Percentiles rank a stretch among this genome's conserved stretches.
Evolutionary conservation across 305 asterid species (phyloP).

Genomic region (Salvia sclarea): DNA sequence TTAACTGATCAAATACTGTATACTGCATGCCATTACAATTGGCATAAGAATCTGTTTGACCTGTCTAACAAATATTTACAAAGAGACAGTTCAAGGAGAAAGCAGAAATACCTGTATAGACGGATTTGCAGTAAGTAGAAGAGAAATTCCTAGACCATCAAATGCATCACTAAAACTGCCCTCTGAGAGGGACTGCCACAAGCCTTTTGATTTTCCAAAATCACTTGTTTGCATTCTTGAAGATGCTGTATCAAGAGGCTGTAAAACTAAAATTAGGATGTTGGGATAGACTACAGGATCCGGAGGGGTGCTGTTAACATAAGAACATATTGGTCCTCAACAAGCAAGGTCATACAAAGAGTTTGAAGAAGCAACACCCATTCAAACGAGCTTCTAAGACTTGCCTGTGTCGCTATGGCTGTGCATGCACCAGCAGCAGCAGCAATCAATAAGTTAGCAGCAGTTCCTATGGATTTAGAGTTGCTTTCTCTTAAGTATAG

Average conservation of each 20-base stretch:
- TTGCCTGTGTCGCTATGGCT: conserved; percentile 77
- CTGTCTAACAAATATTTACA: not conserved
- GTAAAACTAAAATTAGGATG: conserved; percentile 34
- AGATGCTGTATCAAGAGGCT: conserved; percentile 96
- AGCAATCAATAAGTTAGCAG: conserved; percentile 81
- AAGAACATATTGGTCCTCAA: conserved; percentile 24
- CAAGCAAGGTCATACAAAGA: conserved; percentile 12
- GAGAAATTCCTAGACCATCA: conserved; percentile 94
- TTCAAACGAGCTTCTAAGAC: conserved; percentile 28
- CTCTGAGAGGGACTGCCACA: conserved; percentile 74
- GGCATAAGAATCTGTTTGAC: conserved; percentile 24
- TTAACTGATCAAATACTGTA: conserved; percentile 88
- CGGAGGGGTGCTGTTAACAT: not conserved
- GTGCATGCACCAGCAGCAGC: conserved; percentile 89
- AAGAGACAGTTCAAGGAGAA: conserved; percentile 11
- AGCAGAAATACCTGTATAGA: conserved; percentile 71
- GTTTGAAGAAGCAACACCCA: conserved; percentile 1
- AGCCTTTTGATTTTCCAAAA: conserved; percentile 86
- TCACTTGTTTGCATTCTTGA: conserved; percentile 97
- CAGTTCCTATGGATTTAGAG: conserved; percentile 76
- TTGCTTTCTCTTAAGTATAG: conserved; percentile 71
- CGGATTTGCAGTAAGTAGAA: conserved; percentile 86
- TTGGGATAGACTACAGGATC: conserved; percentile 26
- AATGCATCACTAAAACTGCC: conserved; percentile 79
- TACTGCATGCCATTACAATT: conserved; percentile 52